Base-by-base conservation (phyloP, 2,329 filamentous ascomycete genomes). In the Xylariaceae sp. region DNA sequence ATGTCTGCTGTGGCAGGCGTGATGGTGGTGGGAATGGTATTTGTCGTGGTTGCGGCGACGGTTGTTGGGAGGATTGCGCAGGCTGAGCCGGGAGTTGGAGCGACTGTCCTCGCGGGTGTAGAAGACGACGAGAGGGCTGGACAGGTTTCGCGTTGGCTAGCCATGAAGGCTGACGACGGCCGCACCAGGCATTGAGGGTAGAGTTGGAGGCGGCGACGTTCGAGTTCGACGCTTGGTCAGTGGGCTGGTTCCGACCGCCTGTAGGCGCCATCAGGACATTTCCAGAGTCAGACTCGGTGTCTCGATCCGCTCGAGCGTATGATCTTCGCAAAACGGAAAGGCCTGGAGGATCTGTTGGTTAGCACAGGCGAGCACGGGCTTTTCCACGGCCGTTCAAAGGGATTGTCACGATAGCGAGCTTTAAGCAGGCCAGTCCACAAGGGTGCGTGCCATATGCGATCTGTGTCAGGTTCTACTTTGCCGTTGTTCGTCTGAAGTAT, bases 151-250 rank as follows among this genome's bases (percentile, higher is more conserved):
- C 54, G 47, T 53, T 59, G 42, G 50, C 40, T 38, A 64, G 59
- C 61, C 62, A 64, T 41, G 60, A 52, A 13, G 50, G 60, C 36
- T 60, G 64, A 42, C 56, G 61, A 36, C 60, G 57, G 31, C 65
- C 63, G 17, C 69, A 52, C 47, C 67, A 67, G 19, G 59, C 45
- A 43, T 68, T 65, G 39, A 67, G 39, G 1, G 69, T 71, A 34
- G 63, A 61, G 51, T 72, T 72, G 4, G 64, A 64, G 18, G 60
- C 60, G 19, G 64, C 61, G 43, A 69, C 57, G 45, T 64, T 54
- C 8, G 7, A 17, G 13, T 17, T n/a, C 15, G 30, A 32, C 13
- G 30, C 7, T n/a, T 9, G 13, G 30, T 13, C 8, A 4, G 30
- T 9, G 30, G 30, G 30, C 41, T 34, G 31, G 33, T 9, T 37